Percentiles rank a stretch among this genome's conserved stretches.
Conservation (phyloP, 345 rosid species). For the Aurinia saxatilis region DNA sequence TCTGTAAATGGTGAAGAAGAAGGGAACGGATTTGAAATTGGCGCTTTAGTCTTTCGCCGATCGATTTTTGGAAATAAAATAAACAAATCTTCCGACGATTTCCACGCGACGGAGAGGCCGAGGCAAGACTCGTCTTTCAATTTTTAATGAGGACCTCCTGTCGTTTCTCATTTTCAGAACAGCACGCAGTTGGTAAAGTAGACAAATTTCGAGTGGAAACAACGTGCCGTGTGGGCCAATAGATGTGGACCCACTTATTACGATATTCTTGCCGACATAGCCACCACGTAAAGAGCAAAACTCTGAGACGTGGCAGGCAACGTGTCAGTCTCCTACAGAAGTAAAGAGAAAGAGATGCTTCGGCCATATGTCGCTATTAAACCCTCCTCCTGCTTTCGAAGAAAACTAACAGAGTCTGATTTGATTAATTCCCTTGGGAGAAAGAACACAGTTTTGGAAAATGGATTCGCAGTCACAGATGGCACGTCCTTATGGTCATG, state of each 20-base stretch:
- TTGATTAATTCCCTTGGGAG: not conserved
- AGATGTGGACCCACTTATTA: conserved; percentile 1
- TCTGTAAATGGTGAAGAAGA: not conserved
- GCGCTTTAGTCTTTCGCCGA: conserved; percentile 29
- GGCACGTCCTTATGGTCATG: conserved; percentile 35
- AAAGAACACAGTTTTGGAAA: conserved; percentile 3
- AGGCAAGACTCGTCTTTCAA: not conserved
- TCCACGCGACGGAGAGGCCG: not conserved
- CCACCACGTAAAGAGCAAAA: conserved; percentile 35
- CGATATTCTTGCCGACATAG: no score
- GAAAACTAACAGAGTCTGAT: not conserved
- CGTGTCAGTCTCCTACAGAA: conserved; percentile 27
- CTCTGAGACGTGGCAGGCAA: conserved; percentile 33
- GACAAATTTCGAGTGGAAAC: not conserved
- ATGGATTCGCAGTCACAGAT: conserved; percentile 36
- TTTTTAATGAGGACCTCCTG: not conserved
- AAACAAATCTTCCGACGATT: conserved; percentile 10
- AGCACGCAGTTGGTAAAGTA: not conserved
- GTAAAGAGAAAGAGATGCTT: conserved; percentile 29
- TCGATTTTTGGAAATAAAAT: not conserved
- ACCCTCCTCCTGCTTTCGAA: not conserved
- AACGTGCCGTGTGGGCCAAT: conserved; percentile 4
- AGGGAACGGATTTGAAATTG: conserved; percentile 30
- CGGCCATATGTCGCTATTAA: conserved; percentile 1
- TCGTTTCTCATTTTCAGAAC: not conserved